Evolutionary conservation across 2,329 filamentous ascomycete species (phyloP), one percentile per base, ranked within the genome.

Genomic region (Colletotrichum simmondsii): DNA sequence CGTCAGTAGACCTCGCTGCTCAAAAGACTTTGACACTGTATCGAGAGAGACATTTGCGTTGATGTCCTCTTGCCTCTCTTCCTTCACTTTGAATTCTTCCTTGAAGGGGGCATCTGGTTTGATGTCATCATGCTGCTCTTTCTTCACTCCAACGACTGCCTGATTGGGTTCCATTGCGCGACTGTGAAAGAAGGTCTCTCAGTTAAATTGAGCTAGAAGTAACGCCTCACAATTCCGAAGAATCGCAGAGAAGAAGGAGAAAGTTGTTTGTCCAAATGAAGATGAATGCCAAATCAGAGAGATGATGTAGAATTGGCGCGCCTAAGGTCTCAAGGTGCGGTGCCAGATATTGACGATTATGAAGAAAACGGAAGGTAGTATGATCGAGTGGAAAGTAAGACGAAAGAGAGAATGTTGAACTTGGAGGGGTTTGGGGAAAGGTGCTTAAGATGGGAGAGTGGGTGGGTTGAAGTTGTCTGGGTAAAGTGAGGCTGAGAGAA

Each of bases 331-430:
- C 12, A 16, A 16, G 4, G 7, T 49, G 42, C 8, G 19, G 11
- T 8, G 42, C 8, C 42, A 49, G 8, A n/a, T n/a, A 3, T 8
- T n/a, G 42, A 49, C 19, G 19, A 10, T 49, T 7, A 49, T 8
- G 16, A 8, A 1, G 6, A n/a, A 10, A 5, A 0, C 3, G 19
- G 4, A 7, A 5, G 42, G 5, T n/a, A 11, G 19, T 16, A 42
- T 16, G 42, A 4, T n/a, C 2, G 42, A 49, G 3, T 49, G 42
- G n/a, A 49, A 7, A 49, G 7, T 49, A 19, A n/a, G 16, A 4
- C 4, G 7, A 10, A 10, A 8, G 2, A n/a, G 16, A 49, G 42
- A 8, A n/a, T 19, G 16, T 49, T n/a, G 42, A 49, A 49, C 2
- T 49, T n/a, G 42, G 19, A 49, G 19, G 19, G 4, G n/a, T n/a